Evolutionary conservation across 1,284 basidiomycete genomes (phyloP).

Genomic region (Sanghuangporus weigelae): DNA sequence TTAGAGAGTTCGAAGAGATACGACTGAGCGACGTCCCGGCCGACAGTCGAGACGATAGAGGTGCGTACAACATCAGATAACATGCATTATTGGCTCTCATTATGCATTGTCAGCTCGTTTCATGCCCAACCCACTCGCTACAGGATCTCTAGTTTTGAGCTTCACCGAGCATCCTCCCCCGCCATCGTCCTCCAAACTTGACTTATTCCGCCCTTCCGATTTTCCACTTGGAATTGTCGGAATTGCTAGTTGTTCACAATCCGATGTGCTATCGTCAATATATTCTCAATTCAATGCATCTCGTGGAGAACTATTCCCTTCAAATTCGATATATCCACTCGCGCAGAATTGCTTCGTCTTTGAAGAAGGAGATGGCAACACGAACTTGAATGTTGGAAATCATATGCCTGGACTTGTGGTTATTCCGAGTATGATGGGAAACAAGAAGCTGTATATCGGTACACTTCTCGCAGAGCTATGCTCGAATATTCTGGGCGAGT

Average conservation of each 20-base stretch:
- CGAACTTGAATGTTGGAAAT: conserved; percentile 51
- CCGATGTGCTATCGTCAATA: conserved; percentile 53
- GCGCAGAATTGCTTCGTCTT: conserved; percentile 76
- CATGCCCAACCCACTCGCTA: conserved; percentile 72
- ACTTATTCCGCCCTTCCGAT: conserved; percentile 69
- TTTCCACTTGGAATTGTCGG: conserved; percentile 80
- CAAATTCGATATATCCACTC: conserved; percentile 66
- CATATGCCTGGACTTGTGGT: conserved; percentile 59
- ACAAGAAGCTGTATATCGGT: conserved; percentile 77
- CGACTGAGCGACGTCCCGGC: conserved; percentile 75
- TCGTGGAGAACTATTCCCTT: conserved; percentile 58
- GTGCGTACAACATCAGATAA: conserved; percentile 33
- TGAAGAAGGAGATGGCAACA: conserved; percentile 59
- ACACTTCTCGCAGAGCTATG: conserved; percentile 84
- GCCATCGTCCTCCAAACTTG: conserved; percentile 49
- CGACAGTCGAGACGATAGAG: conserved; percentile 71
- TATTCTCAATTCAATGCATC: conserved; percentile 60
- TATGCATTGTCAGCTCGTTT: conserved; percentile 54
- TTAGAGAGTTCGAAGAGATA: conserved; percentile 65
- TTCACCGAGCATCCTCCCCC: conserved; percentile 69
- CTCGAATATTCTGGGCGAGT: conserved; percentile 77
- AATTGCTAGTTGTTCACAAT: conserved; percentile 58
- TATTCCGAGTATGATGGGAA: conserved; percentile 74
- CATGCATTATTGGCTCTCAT: not conserved
- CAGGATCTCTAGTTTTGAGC: conserved; percentile 67